Evolutionary conservation across 208 protist genomes (phyloP).

Genomic region (Histomonas meleagridis): DNA sequence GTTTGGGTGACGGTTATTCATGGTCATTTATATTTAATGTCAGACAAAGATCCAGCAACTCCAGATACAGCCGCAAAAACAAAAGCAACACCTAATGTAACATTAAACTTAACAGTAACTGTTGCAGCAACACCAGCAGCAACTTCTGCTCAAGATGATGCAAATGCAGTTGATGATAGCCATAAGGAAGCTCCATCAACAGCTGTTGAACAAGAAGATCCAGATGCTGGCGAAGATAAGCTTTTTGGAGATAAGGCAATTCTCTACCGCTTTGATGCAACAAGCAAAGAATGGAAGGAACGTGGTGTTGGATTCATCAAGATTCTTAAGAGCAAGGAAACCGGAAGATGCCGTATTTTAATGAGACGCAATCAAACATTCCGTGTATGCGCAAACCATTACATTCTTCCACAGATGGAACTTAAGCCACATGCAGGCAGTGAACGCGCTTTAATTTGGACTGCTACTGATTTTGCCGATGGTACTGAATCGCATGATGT

Average conservation of each 20-base stretch:
- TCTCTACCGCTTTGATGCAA: conserved; percentile 9
- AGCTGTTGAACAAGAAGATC: conserved; percentile 23
- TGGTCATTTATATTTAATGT: too few relatives aligned
- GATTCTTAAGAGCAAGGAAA: conserved; percentile 31
- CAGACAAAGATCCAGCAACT: too few relatives aligned
- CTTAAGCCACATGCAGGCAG: background rate
- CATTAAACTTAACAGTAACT: too few relatives aligned
- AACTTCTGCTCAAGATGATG: conserved; percentile 5
- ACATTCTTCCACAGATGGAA: conserved; percentile 29
- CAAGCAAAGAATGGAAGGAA: conserved; percentile 11
- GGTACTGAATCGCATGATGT: background rate
- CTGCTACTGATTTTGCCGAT: conserved; percentile 10
- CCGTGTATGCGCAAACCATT: conserved; percentile 12
- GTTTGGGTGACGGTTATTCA: too few relatives aligned
- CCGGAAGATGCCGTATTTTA: background rate
- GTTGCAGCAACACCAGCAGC: background rate
- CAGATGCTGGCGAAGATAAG: background rate
- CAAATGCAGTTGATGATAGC: conserved; percentile 14
- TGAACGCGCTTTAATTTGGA: conserved; percentile 8
- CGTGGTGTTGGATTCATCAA: conserved; percentile 32
- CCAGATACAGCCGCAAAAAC: too few relatives aligned
- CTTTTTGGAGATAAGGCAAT: conserved; percentile 18
- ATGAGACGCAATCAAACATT: conserved; percentile 34
- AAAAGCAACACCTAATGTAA: too few relatives aligned
- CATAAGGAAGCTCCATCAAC: conserved; percentile 30